Evolutionary conservation across 2,329 filamentous ascomycete species (phyloP).

Genomic region (Tolypocladium tropicale): DNA sequence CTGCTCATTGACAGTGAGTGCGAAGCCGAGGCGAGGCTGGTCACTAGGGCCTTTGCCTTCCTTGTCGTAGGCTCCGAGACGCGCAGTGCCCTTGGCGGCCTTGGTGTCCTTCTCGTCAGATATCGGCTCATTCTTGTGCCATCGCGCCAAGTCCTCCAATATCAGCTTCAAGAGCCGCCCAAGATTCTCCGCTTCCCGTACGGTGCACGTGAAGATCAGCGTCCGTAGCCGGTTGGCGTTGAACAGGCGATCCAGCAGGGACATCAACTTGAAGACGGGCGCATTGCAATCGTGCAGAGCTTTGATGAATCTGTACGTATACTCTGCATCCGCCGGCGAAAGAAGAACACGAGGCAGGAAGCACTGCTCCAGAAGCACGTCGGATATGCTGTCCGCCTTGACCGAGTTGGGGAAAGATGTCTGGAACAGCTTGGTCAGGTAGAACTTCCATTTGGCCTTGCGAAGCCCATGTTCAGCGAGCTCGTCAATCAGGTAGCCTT

Average conservation of each 20-base stretch:
- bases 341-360: conserved; percentile 80
- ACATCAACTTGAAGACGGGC: conserved; percentile 77
- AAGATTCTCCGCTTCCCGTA: conserved; percentile 86
- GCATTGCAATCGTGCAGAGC: conserved; percentile 78
- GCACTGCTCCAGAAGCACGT: conserved; percentile 78
- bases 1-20: conserved; percentile 53
- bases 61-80: conserved; percentile 72
- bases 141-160: conserved; percentile 67
- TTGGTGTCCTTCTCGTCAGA: conserved; percentile 30
- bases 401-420: conserved; percentile 64
- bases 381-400: conserved; percentile 58
- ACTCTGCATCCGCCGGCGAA: conserved; percentile 81
- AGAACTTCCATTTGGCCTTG: conserved; percentile 55
- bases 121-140: conserved; percentile 64
- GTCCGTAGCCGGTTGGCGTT: conserved; percentile 69
- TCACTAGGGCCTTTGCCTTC: conserved; percentile 51
- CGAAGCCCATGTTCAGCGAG: conserved; percentile 58
- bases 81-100: conserved; percentile 31
- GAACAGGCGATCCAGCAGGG: conserved; percentile 76
- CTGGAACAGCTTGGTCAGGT: conserved; percentile 65
- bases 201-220: conserved; percentile 81
- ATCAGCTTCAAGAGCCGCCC: conserved; percentile 81
- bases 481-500: conserved; percentile 62
- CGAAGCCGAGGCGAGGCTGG: conserved; percentile 63
- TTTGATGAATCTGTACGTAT: conserved; percentile 75